Evolutionary conservation across 768 basidiomycete genomes (phyloP), one percentile per base, ranked within the genome.

Genomic region (Multifurca ochricompacta): DNA sequence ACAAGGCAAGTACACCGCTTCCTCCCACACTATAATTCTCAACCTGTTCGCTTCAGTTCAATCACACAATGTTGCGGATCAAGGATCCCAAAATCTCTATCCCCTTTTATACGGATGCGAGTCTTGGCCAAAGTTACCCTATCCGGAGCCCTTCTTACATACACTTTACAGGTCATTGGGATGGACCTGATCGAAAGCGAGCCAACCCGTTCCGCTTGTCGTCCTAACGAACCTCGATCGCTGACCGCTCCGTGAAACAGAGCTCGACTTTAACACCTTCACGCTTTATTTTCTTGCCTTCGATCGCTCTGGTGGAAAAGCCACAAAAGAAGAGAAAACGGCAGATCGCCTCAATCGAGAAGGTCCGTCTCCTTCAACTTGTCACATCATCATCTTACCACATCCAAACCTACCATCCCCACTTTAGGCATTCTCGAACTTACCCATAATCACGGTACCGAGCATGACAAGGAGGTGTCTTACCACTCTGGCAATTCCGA

Each of bases 381-480:
- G 10, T 9, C 4, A 45, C 28, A 30, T 19, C 4, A 4, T 4
- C 25, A 16, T 23, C 10, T 10, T 25, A 27, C 30, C 0, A 49
- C 36, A 2, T 18, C 5, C 14, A 14, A 46, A 50, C 19, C 18
- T 16, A 5, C n/a, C 27, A 19, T 27, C 36, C 42, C 11, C 31
- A 52, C 18, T 14, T 23, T 48, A 87, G 86, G 83, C 49, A 70
- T 93, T 60, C 79, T 92, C 55, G 90, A 94, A 67, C 76, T 92
- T 45, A 91, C 87, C 1, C 83, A 87, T 72, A 91, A 93, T 74
- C 89, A 92, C 67, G 91, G 93, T 51, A 90, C 91, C 53, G 95
- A 98, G 71, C 86, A 94, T 66, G 62, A 81, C 48, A 70, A 69
- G 59, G 93, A 93, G 74, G 67, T 81, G 62, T 93, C 91, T 32